Conservation (phyloP, 2,329 filamentous ascomycete genomes). For the Paecilomyces variotii region DNA sequence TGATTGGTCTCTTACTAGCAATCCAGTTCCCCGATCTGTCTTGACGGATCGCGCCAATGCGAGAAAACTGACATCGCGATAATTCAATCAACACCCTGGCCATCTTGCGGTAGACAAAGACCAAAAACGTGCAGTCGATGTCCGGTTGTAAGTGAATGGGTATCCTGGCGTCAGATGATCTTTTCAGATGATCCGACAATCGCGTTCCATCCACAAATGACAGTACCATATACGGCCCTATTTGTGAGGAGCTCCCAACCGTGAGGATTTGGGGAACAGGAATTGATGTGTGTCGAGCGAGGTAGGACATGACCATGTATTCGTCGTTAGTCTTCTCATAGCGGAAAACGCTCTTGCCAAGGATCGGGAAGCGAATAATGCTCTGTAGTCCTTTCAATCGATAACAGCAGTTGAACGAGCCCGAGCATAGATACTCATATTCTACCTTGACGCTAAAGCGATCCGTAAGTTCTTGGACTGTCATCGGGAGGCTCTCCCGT, state of each 20-base stretch:
- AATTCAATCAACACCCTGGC: constrained; percentile 18
- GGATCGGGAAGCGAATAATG: constrained; percentile 20
- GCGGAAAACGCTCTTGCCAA: constrained; percentile 17
- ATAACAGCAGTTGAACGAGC: too few relatives aligned
- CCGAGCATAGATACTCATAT: too few relatives aligned
- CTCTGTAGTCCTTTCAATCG: too few relatives aligned
- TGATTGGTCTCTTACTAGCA: constrained; percentile 5
- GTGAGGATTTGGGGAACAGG: constrained; percentile 16
- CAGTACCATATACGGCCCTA: constrained; percentile 19
- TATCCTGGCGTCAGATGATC: constrained; percentile 5
- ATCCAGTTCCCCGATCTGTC: constrained; percentile 2
- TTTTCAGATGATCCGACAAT: constrained; percentile 15
- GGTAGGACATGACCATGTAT: constrained; percentile 17
- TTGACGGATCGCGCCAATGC: constrained; percentile 13
- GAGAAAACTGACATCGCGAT: constrained; percentile 15
- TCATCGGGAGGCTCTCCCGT: too few relatives aligned
- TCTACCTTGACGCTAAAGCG: too few relatives aligned
- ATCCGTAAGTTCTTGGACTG: too few relatives aligned
- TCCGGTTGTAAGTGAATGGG: constrained; percentile 9
- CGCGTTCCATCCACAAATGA: constrained; percentile 17
- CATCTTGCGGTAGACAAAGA: constrained; percentile 15
- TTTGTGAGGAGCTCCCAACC: constrained; percentile 11
- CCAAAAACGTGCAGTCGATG: constrained; percentile 11
- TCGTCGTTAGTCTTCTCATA: constrained; percentile 22
- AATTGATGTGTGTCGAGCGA: constrained; percentile 16